These are phyloP conservation scores for Sarocladium oryzae DNA, from an alignment of 2,329 filamentous ascomycete species.

Conservation along the genomic window DNA sequence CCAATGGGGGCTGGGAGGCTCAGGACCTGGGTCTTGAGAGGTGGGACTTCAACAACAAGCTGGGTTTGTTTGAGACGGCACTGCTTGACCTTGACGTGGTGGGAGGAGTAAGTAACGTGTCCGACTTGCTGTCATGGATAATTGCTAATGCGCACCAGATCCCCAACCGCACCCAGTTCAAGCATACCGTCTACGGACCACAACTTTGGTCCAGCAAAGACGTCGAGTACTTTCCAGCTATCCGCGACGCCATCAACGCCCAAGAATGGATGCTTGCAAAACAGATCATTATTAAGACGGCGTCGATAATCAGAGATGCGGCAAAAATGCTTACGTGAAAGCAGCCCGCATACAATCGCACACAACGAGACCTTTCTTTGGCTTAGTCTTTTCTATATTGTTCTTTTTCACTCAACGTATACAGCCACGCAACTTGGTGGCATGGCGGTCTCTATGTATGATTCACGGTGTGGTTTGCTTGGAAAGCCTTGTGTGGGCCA, in stretches of 20 bases:
- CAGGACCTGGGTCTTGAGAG: conserved; percentile 59
- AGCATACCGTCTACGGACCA: conserved; percentile 85
- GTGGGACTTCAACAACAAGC: conserved; percentile 69
- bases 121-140: neutral
- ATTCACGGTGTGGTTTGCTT: neutral
- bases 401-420: neutral
- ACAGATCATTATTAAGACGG: conserved; percentile 63
- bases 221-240: conserved; percentile 53
- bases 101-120: conserved; percentile 60
- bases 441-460: conserved; percentile 6
- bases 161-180: conserved; percentile 85
- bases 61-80: conserved; percentile 76
- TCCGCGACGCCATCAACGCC: conserved; percentile 70
- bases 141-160: conserved; percentile 43
- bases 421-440: neutral
- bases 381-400: neutral
- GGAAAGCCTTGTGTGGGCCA: neutral
- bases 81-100: conserved; percentile 68
- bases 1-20: conserved; percentile 69
- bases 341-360: neutral
- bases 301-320: conserved; percentile 59
- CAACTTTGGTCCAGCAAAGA: conserved; percentile 57
- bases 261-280: conserved; percentile 66
- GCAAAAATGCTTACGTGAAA: conserved; percentile 27
- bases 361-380: too few relatives aligned